A percentile compares a stretch with the other conserved stretches of the same genome.
Conservation (phyloP, 129 eudicot species). For the Solidago caesia region DNA sequence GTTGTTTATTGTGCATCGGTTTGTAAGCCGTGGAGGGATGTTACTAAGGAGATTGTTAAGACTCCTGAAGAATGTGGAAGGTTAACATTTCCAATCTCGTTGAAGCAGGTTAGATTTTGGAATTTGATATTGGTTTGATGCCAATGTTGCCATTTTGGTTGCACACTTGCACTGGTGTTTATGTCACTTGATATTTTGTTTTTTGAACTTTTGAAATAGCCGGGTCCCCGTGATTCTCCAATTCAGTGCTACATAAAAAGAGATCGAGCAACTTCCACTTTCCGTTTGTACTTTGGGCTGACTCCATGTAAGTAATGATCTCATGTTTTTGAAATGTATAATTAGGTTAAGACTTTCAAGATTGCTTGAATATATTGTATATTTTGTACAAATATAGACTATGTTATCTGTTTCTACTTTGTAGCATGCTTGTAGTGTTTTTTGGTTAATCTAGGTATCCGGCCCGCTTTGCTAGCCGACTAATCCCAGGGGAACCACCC, state of each 20-base stretch:
- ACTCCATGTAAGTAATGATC: conserved; percentile 71
- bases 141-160: background rate
- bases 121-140: background rate
- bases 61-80: conserved; percentile 89
- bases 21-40: conserved; percentile 85
- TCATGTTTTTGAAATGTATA: background rate
- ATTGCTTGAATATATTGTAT: background rate
- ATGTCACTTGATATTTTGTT: background rate
- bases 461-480: too few species aligned
- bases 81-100: conserved; percentile 84
- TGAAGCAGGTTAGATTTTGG: conserved; percentile 66
- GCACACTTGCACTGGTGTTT: background rate
- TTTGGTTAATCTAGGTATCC: too few species aligned
- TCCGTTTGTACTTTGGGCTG: conserved; percentile 65
- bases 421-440: too few species aligned
- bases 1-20: conserved; percentile 82
- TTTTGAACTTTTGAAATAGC: conserved; percentile 38
- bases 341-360: background rate
- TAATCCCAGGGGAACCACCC: too few species aligned
- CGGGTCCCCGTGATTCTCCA: conserved; percentile 85
- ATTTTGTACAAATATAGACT: background rate
- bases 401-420: too few species aligned
- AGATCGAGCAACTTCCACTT: conserved; percentile 69
- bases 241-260: conserved; percentile 81
- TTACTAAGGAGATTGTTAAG: conserved; percentile 83